These are phyloP conservation scores for Exophiala alcalophila DNA, from an alignment of 2,329 filamentous ascomycete species.

Conservation along the genomic window DNA sequence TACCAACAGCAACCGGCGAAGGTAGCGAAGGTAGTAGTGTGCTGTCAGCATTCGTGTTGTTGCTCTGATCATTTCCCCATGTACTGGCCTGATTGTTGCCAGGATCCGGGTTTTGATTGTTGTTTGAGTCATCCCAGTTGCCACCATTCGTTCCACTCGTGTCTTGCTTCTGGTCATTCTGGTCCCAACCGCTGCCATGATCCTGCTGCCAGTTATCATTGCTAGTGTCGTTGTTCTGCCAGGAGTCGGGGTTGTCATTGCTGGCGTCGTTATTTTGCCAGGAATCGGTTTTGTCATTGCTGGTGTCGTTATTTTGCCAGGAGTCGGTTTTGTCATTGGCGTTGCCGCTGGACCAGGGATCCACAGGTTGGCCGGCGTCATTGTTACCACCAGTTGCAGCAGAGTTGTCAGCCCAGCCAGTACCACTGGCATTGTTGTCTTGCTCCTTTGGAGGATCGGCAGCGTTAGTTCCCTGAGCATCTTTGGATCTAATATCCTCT, in stretches of 20 bases:
- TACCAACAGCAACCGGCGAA: not conserved
- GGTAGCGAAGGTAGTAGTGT: too few relatives aligned
- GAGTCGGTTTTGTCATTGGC: conserved; percentile 1
- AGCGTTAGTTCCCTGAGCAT: not conserved
- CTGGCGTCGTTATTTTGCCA: conserved; percentile 9
- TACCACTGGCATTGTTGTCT: conserved; percentile 1
- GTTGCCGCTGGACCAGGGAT: conserved; percentile 3
- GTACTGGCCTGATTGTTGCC: conserved; percentile 3
- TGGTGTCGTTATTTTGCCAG: conserved; percentile 2
- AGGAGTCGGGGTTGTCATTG: conserved; percentile 2
- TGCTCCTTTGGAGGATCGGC: conserved; percentile 2
- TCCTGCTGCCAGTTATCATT: conserved; percentile 10
- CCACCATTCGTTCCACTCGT: not conserved
- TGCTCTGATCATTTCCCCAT: conserved; percentile 2
- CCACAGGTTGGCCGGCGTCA: too few relatives aligned
- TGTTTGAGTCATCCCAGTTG: not conserved
- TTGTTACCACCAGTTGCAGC: conserved; percentile 1
- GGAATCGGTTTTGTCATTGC: conserved; percentile 8
- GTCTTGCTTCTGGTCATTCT: conserved; percentile 3
- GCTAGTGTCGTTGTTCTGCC: conserved; percentile 10
- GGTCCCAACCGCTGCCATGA: conserved; percentile 6
- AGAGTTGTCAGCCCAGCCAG: not conserved
- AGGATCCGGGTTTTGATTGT: conserved; percentile 1
- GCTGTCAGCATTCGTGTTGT: conserved; percentile 5
- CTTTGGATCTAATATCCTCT: conserved; percentile 1